phyloP scores from a whole-genome alignment of 2,329 filamentous ascomycete genomes.

The Sporothrix schenckii region DNA sequence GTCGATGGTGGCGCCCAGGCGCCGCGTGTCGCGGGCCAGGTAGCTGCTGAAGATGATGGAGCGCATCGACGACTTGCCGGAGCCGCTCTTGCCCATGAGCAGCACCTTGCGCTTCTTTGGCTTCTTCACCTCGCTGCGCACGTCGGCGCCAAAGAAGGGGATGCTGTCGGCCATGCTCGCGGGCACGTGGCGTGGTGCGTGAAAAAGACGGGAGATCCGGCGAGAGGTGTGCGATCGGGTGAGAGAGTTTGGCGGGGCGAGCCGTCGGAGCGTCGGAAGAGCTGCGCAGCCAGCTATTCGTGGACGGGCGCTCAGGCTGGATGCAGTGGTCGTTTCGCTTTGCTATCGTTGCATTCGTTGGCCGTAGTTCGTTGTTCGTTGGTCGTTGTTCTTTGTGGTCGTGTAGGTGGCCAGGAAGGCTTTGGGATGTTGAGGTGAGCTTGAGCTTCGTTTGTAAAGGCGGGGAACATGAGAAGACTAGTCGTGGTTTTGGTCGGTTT shows the following conservation, averaged over 20 bases:
- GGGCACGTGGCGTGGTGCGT: not conserved
- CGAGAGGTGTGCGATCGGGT: no score
- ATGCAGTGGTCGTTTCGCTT: not conserved
- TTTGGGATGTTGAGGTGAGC: not conserved
- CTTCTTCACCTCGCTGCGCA: constrained; percentile 58
- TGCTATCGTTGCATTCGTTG: not conserved
- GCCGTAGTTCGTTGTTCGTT: not conserved
- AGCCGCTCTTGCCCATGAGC: constrained; percentile 93
- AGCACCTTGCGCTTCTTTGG: constrained; percentile 86
- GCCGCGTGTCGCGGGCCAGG: constrained; percentile 90
- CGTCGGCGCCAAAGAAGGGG: constrained; percentile 33
- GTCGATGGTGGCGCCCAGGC: constrained; percentile 95
- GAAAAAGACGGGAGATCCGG: not conserved
- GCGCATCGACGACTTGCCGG: constrained; percentile 97
- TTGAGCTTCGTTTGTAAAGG: not conserved
- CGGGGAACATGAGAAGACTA: not conserved
- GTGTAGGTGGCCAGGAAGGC: not conserved
- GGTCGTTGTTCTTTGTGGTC: not conserved
- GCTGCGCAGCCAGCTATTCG: not conserved
- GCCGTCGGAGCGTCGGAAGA: not conserved
- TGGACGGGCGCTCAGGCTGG: not conserved
- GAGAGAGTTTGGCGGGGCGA: not conserved
- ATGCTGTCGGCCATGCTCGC: constrained; percentile 24
- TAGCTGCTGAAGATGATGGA: constrained; percentile 99
- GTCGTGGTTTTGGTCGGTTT: not conserved